These are phyloP conservation scores for Phytophthora sansomeana DNA, from an alignment of 352 stramenopile species.

Conservation along the genomic window DNA sequence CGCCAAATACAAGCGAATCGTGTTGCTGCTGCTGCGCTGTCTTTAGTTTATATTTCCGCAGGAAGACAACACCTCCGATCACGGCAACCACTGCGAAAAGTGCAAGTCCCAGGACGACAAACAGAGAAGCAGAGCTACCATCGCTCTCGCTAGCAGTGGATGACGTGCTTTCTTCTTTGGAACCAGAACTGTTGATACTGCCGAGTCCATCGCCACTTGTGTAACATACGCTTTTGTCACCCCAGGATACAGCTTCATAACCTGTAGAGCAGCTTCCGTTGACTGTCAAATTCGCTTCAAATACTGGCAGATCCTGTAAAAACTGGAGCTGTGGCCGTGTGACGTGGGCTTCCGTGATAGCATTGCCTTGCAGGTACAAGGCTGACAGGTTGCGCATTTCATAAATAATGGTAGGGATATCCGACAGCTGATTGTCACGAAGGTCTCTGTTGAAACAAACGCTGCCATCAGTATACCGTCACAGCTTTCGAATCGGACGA, in stretches of 20 bases:
- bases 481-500: background rate
- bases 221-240: slow-evolving; percentile 56
- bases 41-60: slow-evolving; percentile 70
- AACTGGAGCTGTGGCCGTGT: slow-evolving; percentile 62
- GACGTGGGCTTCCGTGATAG: slow-evolving; percentile 61
- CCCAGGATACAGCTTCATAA: slow-evolving; percentile 62
- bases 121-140: slow-evolving; percentile 33
- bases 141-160: slow-evolving; percentile 37
- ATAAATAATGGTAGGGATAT: slow-evolving; percentile 77
- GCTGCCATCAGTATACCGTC: slow-evolving; percentile 9
- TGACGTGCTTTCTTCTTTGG: slow-evolving; percentile 37
- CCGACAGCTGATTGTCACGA: slow-evolving; percentile 64
- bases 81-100: slow-evolving; percentile 55
- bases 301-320: slow-evolving; percentile 54
- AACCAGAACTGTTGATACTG: slow-evolving; percentile 47
- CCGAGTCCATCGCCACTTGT: slow-evolving; percentile 51
- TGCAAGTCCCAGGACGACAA: slow-evolving; percentile 55
- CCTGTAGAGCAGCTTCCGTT: slow-evolving; percentile 49
- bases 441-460: slow-evolving; percentile 54
- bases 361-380: slow-evolving; percentile 62
- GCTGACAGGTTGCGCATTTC: slow-evolving; percentile 63
- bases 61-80: slow-evolving; percentile 59
- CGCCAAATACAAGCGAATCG: slow-evolving; percentile 28
- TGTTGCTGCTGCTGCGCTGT: slow-evolving; percentile 43
- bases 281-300: slow-evolving; percentile 55